Evolutionary conservation across 306 rosid species (phyloP), one percentile per base, ranked within the genome.

Genomic region (Corylus avellana): DNA sequence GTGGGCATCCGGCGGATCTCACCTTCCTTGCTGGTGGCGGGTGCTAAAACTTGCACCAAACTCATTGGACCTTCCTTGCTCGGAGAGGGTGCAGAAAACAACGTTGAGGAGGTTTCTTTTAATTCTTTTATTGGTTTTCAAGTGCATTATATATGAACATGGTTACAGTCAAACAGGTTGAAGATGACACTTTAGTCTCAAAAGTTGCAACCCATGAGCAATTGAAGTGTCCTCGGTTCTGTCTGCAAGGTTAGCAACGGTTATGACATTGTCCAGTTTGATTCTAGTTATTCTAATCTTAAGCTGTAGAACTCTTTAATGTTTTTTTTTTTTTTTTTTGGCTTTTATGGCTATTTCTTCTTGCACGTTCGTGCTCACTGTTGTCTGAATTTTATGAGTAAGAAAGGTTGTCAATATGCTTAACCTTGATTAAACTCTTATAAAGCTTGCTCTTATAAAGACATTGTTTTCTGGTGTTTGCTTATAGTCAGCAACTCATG

Each of bases 21-120:
- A 85, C 88, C 64, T 85, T 69, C 72, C 85, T 85, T 10, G 88
- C 88, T 1, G 88, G 88, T n/a, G 88, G 88, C 3, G 88, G 88
- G 27, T 51, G 67, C 77, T 79, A 49, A 62, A 66, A 70, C 18
- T 44, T 17, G 22, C 78, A 20, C 25, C 57, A 67, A 10, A 42
- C 59, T 51, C 13, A 17, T 59, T 66, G 14, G 58, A 32, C 25
- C 55, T 50, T 73, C 67, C 55, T 1, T 53, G 49, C 25, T 54
- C 44, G 2, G 13, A 12, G 70, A 29, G 46, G 70, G 70, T 32
- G 70, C 70, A 29, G 29, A 63, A 1, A 32, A 7, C n/a, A 5
- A 32, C 44, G 3, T 63, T 63, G 70, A 29, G 29, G 4, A 59
- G 37, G 66, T 59, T 59, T 25, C 37, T 59, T 59, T 59, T 22